A percentile compares a stretch with the other conserved stretches of the same genome.
Evolutionary conservation across 306 rosid genomes (phyloP).

Genomic region (Quercus cerris): DNA sequence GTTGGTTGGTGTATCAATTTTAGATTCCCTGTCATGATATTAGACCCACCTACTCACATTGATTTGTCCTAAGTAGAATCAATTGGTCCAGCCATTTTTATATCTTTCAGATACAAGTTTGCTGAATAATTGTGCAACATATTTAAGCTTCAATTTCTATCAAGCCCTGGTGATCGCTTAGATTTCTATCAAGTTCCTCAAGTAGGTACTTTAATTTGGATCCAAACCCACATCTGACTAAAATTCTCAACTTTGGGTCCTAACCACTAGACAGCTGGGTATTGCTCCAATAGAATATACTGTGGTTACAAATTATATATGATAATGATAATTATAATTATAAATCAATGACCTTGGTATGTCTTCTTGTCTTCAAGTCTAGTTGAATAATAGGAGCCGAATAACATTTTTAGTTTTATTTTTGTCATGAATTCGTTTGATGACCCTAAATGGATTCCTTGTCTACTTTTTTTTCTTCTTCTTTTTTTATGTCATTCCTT

Average conservation of each 20-base stretch:
- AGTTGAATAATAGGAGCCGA: constrained; percentile 28
- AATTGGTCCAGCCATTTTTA: constrained; percentile 13
- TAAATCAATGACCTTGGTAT: not conserved
- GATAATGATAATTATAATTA: not conserved
- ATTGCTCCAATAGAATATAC: constrained; percentile 7
- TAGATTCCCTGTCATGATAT: constrained; percentile 53
- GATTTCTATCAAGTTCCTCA: too few species aligned
- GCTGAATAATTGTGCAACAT: not conserved
- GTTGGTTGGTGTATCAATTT: constrained; percentile 55
- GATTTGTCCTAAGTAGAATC: not conserved
- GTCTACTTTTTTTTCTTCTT: not conserved
- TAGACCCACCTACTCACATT: constrained; percentile 38
- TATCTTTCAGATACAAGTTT: constrained; percentile 26
- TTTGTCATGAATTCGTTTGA: constrained; percentile 27
- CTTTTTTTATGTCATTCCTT: not conserved
- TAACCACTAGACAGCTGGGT: not conserved
- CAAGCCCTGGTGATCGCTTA: too few species aligned
- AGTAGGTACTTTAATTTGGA: too few species aligned
- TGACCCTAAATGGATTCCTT: constrained; percentile 29
- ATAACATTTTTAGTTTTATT: constrained; percentile 33
- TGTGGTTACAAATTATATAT: not conserved
- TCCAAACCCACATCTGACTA: too few species aligned
- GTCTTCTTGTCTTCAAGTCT: constrained; percentile 27
- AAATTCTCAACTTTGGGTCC: not conserved
- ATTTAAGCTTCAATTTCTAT: not conserved